Evolutionary conservation across 2,329 filamentous ascomycete genomes (phyloP).

Genomic region (Clonostachys rosea): DNA sequence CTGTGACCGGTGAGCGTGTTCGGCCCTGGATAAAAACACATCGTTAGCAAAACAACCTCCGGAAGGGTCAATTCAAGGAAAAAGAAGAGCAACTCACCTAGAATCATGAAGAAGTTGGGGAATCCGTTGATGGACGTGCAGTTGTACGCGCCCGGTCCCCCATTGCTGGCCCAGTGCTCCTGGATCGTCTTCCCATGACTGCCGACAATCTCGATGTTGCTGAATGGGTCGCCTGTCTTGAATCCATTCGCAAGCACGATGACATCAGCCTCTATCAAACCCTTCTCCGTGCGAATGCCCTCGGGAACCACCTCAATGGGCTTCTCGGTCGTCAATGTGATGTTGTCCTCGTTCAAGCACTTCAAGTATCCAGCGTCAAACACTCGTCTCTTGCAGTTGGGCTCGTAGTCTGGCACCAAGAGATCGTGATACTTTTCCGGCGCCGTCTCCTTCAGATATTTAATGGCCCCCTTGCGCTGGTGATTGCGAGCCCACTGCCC

Average conservation of each 20-base stretch:
- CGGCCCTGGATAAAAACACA: constrained; percentile 30
- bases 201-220: constrained; percentile 47
- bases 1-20: constrained; percentile 60
- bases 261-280: constrained; percentile 48
- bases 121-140: constrained; percentile 53
- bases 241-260: constrained; percentile 61
- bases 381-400: constrained; percentile 62
- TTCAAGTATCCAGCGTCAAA: constrained; percentile 52
- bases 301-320: constrained; percentile 39
- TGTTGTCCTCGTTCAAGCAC: constrained; percentile 43
- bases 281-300: constrained; percentile 25
- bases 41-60: too few species aligned
- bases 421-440: constrained; percentile 58
- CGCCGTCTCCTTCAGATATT: constrained; percentile 33
- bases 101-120: constrained; percentile 61
- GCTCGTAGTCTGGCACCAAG: constrained; percentile 55
- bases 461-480: constrained; percentile 29
- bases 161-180: constrained; percentile 51
- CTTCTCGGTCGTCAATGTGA: constrained; percentile 38
- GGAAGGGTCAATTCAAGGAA: too few species aligned
- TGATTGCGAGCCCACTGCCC: constrained; percentile 25
- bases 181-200: constrained; percentile 41
- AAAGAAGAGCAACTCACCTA: constrained; percentile 26
- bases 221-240: constrained; percentile 47
- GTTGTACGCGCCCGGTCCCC: constrained; percentile 59